Conservation (phyloP, 148 eudicot species). For the Nyssa sinensis region DNA sequence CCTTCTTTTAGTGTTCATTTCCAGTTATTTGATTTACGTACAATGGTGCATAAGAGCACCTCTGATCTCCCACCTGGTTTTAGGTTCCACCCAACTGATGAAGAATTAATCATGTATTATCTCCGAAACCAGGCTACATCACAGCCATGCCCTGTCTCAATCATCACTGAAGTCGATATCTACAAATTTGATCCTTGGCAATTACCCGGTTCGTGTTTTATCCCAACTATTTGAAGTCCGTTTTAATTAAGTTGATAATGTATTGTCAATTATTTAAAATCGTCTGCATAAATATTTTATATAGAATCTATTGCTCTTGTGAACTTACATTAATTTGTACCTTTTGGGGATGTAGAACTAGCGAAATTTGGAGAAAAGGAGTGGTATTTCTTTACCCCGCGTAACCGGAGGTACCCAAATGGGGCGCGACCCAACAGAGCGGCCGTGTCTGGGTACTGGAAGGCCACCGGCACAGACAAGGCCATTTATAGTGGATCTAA, state of each 20-base stretch:
- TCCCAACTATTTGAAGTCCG: too few relatives aligned
- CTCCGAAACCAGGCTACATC: conserved; percentile 64
- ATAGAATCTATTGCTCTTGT: neutral
- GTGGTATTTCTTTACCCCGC: conserved; percentile 92
- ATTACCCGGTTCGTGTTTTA: conserved; percentile 69
- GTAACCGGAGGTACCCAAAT: conserved; percentile 89
- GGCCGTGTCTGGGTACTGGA: conserved; percentile 91
- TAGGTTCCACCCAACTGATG: conserved; percentile 82
- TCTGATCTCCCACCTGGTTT: conserved; percentile 78
- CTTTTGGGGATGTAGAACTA: conserved; percentile 71
- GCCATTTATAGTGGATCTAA: conserved; percentile 64
- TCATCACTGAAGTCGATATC: conserved; percentile 76
- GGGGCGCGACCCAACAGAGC: conserved; percentile 90
- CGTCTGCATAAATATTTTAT: neutral
- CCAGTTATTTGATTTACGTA: neutral
- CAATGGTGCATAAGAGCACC: conserved; percentile 41
- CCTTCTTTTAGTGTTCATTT: too few relatives aligned
- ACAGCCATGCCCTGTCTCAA: conserved; percentile 68
- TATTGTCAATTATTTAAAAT: too few relatives aligned
- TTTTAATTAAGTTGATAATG: too few relatives aligned
- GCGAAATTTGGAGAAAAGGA: conserved; percentile 83
- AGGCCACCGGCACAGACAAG: conserved; percentile 96
- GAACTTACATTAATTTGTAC: neutral
- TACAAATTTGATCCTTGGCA: conserved; percentile 91
- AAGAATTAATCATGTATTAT: conserved; percentile 67